Conservation (phyloP, 352 stramenopile species). For the Globisporangium camurandrum region DNA sequence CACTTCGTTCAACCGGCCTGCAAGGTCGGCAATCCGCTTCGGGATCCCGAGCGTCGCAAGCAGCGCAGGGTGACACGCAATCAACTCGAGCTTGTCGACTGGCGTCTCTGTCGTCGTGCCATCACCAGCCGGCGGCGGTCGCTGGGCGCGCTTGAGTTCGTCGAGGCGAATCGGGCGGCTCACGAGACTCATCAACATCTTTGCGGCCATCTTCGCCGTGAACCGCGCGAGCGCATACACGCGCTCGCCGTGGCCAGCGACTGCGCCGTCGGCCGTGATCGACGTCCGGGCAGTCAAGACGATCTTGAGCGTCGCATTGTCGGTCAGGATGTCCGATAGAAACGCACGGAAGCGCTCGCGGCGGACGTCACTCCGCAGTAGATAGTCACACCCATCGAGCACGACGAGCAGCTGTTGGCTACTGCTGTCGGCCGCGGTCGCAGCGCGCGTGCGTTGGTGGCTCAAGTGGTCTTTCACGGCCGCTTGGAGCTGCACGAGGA, state of each 20-base stretch:
- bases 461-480: slow-evolving; percentile 45
- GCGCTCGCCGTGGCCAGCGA: slow-evolving; percentile 59
- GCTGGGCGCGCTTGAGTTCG: slow-evolving; percentile 39
- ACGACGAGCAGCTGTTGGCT: slow-evolving; percentile 55
- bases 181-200: slow-evolving; percentile 69
- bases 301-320: slow-evolving; percentile 68
- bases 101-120: slow-evolving; percentile 6
- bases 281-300: slow-evolving; percentile 52
- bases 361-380: slow-evolving; percentile 37
- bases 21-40: slow-evolving; percentile 64
- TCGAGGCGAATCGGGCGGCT: slow-evolving; percentile 64
- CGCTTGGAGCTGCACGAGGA: slow-evolving; percentile 42
- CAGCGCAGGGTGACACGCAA: slow-evolving; percentile 62
- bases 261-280: slow-evolving; percentile 54
- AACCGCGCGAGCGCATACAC: slow-evolving; percentile 64
- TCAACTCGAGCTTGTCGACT: slow-evolving; percentile 62
- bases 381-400: slow-evolving; percentile 65
- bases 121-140: slow-evolving; percentile 2
- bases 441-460: slow-evolving; percentile 35
- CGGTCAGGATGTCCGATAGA: slow-evolving; percentile 61
- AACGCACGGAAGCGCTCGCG: slow-evolving; percentile 60
- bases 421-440: slow-evolving; percentile 37
- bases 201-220: slow-evolving; percentile 59
- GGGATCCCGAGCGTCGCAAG: slow-evolving; percentile 52
- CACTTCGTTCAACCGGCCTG: slow-evolving; percentile 53